These are phyloP conservation scores for Tolypocladium album DNA, from an alignment of 2,329 filamentous ascomycete species.

Conservation along the genomic window DNA sequence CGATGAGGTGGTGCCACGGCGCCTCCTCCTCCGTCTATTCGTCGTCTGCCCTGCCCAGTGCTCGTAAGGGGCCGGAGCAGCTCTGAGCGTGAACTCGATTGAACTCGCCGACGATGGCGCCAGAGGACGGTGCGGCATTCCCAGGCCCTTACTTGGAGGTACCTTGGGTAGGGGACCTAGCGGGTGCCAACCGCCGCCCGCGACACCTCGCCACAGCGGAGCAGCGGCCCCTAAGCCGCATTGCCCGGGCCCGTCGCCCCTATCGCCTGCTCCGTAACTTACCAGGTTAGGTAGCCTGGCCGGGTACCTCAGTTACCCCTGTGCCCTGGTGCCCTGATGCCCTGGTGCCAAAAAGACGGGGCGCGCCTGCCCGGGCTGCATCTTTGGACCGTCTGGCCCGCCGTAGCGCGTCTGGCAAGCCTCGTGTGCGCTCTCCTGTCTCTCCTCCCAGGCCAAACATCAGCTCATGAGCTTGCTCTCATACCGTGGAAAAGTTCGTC, in stretches of 20 bases:
- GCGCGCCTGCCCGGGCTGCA: background rate
- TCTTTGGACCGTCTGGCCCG: constrained; percentile 1
- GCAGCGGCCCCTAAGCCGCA: background rate
- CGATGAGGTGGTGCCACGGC: background rate
- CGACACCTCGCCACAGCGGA: background rate
- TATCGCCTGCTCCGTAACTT: background rate
- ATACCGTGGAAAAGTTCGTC: constrained; percentile 12
- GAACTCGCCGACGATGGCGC: too few relatives aligned
- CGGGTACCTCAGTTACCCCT: too few relatives aligned
- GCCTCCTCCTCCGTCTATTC: background rate
- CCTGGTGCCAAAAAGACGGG: background rate
- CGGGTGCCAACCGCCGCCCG: too few relatives aligned
- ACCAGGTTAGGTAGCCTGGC: too few relatives aligned
- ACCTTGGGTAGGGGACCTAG: too few relatives aligned
- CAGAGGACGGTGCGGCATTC: too few relatives aligned
- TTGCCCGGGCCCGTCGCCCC: background rate
- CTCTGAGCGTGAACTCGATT: background rate
- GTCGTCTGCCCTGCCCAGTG: background rate
- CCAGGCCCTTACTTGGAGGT: too few relatives aligned
- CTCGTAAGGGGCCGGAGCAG: background rate
- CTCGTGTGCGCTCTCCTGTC: constrained; percentile 1
- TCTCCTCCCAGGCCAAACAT: background rate
- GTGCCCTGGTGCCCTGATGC: too few relatives aligned
- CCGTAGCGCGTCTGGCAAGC: background rate
- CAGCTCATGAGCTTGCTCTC: constrained; percentile 9